Evolutionary conservation across 2,329 filamentous ascomycete genomes (phyloP), one percentile per base, ranked within the genome.

Genomic region (Bertia moriformis): DNA sequence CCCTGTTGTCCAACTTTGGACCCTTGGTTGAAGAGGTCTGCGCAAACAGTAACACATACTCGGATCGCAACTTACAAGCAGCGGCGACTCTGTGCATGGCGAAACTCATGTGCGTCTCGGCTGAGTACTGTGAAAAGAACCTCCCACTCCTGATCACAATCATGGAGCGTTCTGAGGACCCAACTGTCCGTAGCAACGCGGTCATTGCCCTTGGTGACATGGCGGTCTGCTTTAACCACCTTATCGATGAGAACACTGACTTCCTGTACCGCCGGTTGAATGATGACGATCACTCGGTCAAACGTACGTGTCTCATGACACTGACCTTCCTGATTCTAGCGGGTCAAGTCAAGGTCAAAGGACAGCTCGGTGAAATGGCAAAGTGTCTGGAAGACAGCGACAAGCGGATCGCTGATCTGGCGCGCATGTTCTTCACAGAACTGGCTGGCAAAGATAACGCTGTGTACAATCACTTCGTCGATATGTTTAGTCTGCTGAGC

Each of bases 141-240:
- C 70, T 98, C 12, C 83, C 85, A 4, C 78, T 98, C 3, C 78
- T 98, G 43, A 94, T 98, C 59, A 96, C 89, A 14, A 96, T 98
- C 51, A 88, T 98, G 67, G 91, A 98, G 62, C 80, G 87, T 19
- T 95, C 87, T 2, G 75, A 85, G 20, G 86, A 95, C 51, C 83
- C 93, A 1, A 93, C 88, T 14, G 89, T 93, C 29, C 80, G 91
- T 39, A 93, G 85, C 50, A 98, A 98, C 54, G 85, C 93, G 7
- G 93, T 98, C 14, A 93, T 98, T 49, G 89, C 91, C 0, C 75
- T 98, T 0, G 91, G 91, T 29, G 91, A 98, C 55, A 98, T 98
- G 91, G 93, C 93, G 0, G 91, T 98, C 17, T 95, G 88, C 70
- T 98, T 98, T 71, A 98, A 98, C 54, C 91, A 98, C 53, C 73